Evolutionary conservation across 345 rosid genomes (phyloP).

Genomic region (Euphorbia lathyris): DNA sequence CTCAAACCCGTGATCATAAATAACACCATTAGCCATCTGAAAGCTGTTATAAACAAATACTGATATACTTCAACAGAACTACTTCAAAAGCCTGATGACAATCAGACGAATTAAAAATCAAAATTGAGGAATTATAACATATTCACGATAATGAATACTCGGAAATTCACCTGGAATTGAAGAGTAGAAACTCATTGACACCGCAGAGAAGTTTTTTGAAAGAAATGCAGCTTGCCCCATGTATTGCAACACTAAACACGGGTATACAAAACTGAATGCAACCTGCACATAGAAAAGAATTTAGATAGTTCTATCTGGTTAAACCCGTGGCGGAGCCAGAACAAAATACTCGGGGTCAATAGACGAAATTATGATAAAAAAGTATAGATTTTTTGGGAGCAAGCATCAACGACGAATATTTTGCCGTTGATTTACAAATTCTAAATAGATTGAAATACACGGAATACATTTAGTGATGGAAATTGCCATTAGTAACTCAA

Average conservation of each 20-base stretch:
- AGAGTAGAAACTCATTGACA: conserved; percentile 63
- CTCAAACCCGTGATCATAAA: background rate
- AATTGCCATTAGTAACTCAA: too few species aligned
- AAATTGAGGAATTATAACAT: conserved; percentile 15
- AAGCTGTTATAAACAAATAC: background rate
- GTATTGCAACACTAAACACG: conserved; percentile 95
- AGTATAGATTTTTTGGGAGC: too few species aligned
- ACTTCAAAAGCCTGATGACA: conserved; percentile 6
- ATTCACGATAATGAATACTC: background rate
- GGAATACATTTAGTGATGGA: too few species aligned
- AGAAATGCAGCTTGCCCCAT: conserved; percentile 98
- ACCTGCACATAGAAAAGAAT: conserved; percentile 48
- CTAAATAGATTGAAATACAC: too few species aligned
- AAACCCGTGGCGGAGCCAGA: too few species aligned
- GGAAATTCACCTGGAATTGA: conserved; percentile 77
- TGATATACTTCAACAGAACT: background rate
- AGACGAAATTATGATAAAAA: too few species aligned
- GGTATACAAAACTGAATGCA: conserved; percentile 72
- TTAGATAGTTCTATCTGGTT: background rate
- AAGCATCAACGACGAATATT: too few species aligned
- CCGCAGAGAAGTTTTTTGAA: conserved; percentile 65
- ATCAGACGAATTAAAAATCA: too few species aligned
- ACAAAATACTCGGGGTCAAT: too few species aligned
- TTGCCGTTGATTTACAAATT: too few species aligned
- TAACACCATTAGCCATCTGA: background rate